Evolutionary conservation across 2,329 filamentous ascomycete species (phyloP).

Genomic region (Fusarium pilosicola): DNA sequence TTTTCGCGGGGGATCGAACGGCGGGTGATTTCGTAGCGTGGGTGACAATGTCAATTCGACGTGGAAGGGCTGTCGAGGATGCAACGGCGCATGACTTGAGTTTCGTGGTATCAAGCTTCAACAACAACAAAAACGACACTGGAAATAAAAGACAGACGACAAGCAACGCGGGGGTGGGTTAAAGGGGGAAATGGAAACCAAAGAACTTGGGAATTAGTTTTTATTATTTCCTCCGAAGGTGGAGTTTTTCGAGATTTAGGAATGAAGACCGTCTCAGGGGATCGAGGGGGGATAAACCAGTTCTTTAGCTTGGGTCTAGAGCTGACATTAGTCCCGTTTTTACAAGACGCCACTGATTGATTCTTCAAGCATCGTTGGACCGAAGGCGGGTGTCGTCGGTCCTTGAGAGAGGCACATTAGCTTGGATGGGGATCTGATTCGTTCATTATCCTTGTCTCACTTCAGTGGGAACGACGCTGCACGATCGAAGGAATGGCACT

Average conservation of each 20-base stretch:
- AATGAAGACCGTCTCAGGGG: slow-evolving; percentile 14
- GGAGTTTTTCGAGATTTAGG: slow-evolving; percentile 1
- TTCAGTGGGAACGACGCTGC: background rate
- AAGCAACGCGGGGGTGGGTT: slow-evolving; percentile 34
- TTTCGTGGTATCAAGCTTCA: background rate
- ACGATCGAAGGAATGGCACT: slow-evolving; percentile 12
- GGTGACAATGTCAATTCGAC: slow-evolving; percentile 9
- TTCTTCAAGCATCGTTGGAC: background rate
- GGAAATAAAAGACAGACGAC: background rate
- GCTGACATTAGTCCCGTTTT: background rate
- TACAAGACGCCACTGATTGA: background rate
- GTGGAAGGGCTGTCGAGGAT: slow-evolving; percentile 13
- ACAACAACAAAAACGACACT: background rate
- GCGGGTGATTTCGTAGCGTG: background rate
- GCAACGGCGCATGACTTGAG: slow-evolving; percentile 27
- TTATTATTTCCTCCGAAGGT: slow-evolving; percentile 32
- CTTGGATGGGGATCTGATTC: background rate
- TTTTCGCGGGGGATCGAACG: slow-evolving; percentile 6
- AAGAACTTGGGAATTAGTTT: background rate
- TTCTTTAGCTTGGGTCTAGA: background rate
- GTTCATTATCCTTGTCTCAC: background rate
- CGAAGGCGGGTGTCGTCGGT: background rate
- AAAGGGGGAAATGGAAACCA: background rate
- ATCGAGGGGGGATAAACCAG: background rate
- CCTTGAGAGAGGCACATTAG: background rate